Evolutionary conservation across 75 land plant species (phyloP).

Genomic region (Larix kaempferi): DNA sequence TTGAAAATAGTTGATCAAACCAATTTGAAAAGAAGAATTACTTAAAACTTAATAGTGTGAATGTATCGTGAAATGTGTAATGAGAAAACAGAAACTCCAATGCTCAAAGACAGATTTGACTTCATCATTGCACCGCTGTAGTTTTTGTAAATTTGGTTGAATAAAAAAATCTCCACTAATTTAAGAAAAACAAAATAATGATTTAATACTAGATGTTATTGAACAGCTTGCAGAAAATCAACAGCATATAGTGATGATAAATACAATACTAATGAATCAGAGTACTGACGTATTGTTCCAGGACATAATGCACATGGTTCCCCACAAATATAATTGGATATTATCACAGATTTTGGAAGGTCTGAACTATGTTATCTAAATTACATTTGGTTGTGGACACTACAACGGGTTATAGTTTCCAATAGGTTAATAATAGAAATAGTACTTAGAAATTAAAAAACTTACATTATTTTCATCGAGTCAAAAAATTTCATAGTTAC

Average conservation of each 20-base stretch:
- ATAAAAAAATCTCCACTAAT: slow-evolving; percentile 79
- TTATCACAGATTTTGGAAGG: neutral
- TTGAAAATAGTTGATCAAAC: neutral
- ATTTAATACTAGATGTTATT: neutral
- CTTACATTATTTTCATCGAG: too few species aligned
- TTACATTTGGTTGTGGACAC: too few species aligned
- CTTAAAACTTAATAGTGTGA: neutral
- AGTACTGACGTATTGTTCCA: neutral
- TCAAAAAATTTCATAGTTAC: too few species aligned
- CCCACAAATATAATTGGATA: neutral
- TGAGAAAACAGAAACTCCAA: slow-evolving; percentile 25
- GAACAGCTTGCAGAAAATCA: neutral
- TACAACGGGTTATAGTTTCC: neutral
- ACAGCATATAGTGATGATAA: neutral
- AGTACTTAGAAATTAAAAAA: too few species aligned
- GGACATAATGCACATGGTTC: neutral
- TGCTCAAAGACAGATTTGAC: slow-evolving; percentile 17
- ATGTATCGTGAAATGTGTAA: neutral
- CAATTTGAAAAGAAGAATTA: neutral
- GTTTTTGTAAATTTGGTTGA: slow-evolving; percentile 65
- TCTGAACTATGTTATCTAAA: too few species aligned
- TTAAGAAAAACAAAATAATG: slow-evolving; percentile 21
- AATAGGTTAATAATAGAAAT: too few species aligned
- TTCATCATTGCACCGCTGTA: slow-evolving; percentile 36
- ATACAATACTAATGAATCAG: neutral